Evolutionary conservation across 1,284 basidiomycete genomes (phyloP), one percentile per base, ranked within the genome.

Genomic region (Bjerkandera adusta): DNA sequence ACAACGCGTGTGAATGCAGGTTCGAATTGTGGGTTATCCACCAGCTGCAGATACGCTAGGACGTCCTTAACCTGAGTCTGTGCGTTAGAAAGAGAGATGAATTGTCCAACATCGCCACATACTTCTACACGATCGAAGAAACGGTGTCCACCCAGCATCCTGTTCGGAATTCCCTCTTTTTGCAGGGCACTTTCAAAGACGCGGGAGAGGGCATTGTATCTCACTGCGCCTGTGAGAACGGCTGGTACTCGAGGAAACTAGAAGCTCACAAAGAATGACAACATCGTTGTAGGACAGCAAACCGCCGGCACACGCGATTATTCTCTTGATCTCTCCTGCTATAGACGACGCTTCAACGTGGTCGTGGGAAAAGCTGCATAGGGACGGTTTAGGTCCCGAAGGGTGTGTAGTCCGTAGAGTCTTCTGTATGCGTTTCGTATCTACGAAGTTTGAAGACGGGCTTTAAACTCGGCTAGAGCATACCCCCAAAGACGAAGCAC

Each of bases 71-170:
- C 79, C 77, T 85, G 32, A 49, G 10, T 12, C 6, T 22, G 33
- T 24, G 24, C n/a, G n/a, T n/a, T n/a, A n/a, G n/a, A n/a, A n/a
- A 13, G 12, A 22, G n/a, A 29, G 32, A 32, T 30, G 16, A 11
- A 27, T 27, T 5, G 16, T 10, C 11, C 18, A 40, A 21, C 63
- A 45, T 50, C 52, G 35, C 5, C 18, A 36, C 38, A 7, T 27
- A 81, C 83, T 71, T 91, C 89, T 54, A 79, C 65, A 6, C 92
- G 83, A 52, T 94, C 89, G 59, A 94, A 95, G 76, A 94, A 94
- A 63, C 86, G 89, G 63, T 88, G 83, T 0, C 91, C 91, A 12
- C 83, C 86, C 7, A 96, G 74, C 43, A 96, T 77, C 37, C 83
- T 71, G 57, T 78, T 83, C 0, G 92, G 91, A 36, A 97, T 89